Base-by-base conservation (phyloP, 2,329 filamentous ascomycete species). In the Monosporascus sp. region DNA sequence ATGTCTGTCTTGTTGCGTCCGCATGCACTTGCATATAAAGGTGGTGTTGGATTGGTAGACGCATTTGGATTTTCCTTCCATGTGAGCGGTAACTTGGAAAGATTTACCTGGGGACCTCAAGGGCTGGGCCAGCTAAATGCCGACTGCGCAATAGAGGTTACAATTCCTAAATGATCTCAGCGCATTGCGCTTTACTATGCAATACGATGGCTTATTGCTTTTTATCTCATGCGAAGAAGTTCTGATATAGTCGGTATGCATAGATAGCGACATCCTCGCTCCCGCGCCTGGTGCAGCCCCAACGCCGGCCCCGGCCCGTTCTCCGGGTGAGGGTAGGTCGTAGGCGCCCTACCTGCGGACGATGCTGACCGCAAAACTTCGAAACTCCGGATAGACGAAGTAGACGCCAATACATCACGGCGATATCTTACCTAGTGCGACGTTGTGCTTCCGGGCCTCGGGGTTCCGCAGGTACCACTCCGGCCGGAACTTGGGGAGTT, bases 361-460 rank as follows among this genome's bases (percentile, higher is more conserved):
- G 8, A 68, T 52, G 24, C 60, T 58, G 9, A 61, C 60, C 7
- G 60, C 58, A 43, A 63, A 57, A 8, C 58, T 56, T n/a, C 58
- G 57, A 46, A 66, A 60, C 44, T 65, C 60, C 51, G 58, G 57
- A 14, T 62, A 58, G 5, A 61, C 63, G 19, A 67, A 57, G 16
- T 58, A 61, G 51, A 64, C 64, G 52, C 63, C 62, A 41, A 67
- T 54, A 40, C 64, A 65, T 41, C 63, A 60, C n/a, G 62, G 56
- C 0, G 55, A 41, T 1, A 62, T 60, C 31, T 58, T 57, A 6
- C 64, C 61, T 51, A 65, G 65, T 2, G 57, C 55, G 38, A 61
- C 51, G 35, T 52, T 56, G 37, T 60, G 55, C 52, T 55, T 58
- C 14, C 20, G 37, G 27, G 64, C 47, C 40, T 56, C 57, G 2